Base-by-base conservation (phyloP, 1,284 basidiomycete genomes). In the Schizopora paradoxa region DNA sequence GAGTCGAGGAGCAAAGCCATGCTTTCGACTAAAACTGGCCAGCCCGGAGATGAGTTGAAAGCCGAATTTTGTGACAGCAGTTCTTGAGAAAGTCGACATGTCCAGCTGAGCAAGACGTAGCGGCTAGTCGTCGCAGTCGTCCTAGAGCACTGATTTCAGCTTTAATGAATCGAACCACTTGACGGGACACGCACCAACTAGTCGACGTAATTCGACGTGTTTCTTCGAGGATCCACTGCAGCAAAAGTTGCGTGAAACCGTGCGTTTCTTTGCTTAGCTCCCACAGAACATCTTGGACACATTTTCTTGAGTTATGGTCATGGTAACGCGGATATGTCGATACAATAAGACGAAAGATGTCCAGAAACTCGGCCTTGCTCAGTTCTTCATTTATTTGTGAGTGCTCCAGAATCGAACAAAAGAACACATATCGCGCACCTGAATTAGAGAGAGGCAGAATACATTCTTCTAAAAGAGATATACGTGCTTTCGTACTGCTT, bases 321-420 rank as follows among this genome's bases (percentile, higher is more conserved):
- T 77, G 66, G 67, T 91, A 91, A 54, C 82, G 79, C 10, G 86
- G 74, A 59, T 88, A 86, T 0, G 86, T 91, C 35, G 79, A 66
- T 1, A 82, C 82, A 37, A 92, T 65, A 1, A 91, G 66, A 51
- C 73, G 72, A 62, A 91, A 84, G 23, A 93, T 61, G 57, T 91
- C 87, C 61, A 82, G 60, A 14, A 70, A 72, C 58, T 90, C 82
- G 0, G 75, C 67, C 28, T 83, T 65, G 38, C 67, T 71, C 39
- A 91, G 68, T 58, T 84, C 86, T 89, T 46, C 21, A 48, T 6
- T 45, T 25, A 37, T 45, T 36, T 32, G 28, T 37, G 22, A 41
- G 32, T 32, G 16, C 34, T 35, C 28, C 37, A 26, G 26, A 21
- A 43, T n/a, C n/a, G 38, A 25, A 26, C 25, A n/a, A 36, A 33